Percentiles rank a stretch among this genome's conserved stretches.
Conservation (phyloP, 441 rosid genomes). For the Adansonia madagascariensis region DNA sequence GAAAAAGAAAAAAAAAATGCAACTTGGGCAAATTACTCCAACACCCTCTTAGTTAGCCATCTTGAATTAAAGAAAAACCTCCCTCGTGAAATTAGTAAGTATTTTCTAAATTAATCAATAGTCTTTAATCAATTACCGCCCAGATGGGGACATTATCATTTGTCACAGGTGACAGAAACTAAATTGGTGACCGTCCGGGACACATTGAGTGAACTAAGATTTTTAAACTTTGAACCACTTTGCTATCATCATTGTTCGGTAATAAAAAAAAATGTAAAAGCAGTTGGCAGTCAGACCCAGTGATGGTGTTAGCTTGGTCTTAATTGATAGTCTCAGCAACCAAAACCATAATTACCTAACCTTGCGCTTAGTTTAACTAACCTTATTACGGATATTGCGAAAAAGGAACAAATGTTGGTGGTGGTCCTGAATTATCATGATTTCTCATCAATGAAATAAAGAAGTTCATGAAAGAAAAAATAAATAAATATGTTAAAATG, state of each 20-base stretch:
- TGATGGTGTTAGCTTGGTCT: background rate
- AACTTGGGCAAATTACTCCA: background rate
- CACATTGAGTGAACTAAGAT: background rate
- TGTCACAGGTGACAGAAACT: background rate
- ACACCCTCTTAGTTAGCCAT: background rate
- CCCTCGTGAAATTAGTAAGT: background rate
- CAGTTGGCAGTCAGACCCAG: background rate
- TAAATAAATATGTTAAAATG: too few species aligned
- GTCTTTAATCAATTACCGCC: background rate
- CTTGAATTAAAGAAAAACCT: background rate
- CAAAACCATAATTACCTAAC: constrained; percentile 7
- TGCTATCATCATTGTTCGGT: constrained; percentile 19
- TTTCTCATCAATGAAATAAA: too few species aligned
- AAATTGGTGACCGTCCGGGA: background rate
- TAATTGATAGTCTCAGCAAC: background rate
- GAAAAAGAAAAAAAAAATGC: background rate
- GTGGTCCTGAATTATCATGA: background rate
- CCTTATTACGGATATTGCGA: background rate
- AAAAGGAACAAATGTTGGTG: background rate
- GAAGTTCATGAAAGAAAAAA: too few species aligned
- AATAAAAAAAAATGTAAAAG: background rate
- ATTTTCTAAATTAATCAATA: background rate
- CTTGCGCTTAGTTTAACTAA: constrained; percentile 10
- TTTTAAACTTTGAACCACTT: background rate
- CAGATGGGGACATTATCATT: background rate